Evolutionary conservation across 345 rosid species (phyloP).

Genomic region (Erucastrum elatum): DNA sequence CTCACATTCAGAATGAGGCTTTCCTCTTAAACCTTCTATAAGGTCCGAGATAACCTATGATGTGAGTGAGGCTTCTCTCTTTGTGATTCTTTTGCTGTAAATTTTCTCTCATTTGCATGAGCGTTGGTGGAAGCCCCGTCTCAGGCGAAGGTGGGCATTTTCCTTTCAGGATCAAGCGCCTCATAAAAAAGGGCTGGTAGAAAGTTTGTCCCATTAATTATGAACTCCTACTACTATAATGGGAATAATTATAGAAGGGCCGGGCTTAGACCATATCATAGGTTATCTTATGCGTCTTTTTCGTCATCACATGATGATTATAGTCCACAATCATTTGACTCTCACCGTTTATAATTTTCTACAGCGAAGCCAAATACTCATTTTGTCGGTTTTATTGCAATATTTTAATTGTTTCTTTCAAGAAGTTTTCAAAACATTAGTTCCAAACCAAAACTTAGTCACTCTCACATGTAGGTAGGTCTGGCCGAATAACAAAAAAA

Average conservation of each 20-base stretch:
- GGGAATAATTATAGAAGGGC: not conserved
- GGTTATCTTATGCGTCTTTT: not conserved
- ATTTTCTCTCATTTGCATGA: not conserved
- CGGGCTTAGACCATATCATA: constrained; percentile 14
- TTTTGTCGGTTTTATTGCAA: constrained; percentile 22
- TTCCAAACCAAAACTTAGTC: constrained; percentile 17
- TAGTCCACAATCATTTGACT: constrained; percentile 26
- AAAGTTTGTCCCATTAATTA: constrained; percentile 5
- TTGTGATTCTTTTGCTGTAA: not conserved
- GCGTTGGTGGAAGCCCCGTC: not conserved
- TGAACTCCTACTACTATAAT: constrained; percentile 11
- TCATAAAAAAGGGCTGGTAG: not conserved
- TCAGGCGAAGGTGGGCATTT: too few relatives aligned
- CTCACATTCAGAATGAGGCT: not conserved
- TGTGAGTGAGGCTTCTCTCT: not conserved
- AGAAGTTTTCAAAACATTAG: not conserved
- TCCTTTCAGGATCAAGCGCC: too few relatives aligned
- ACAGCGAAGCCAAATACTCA: constrained; percentile 30
- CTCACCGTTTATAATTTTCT: constrained; percentile 26
- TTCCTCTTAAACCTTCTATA: not conserved
- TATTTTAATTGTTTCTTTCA: constrained; percentile 8
- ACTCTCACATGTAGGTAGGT: constrained; percentile 16
- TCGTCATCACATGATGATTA: constrained; percentile 17
- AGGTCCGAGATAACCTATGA: not conserved
- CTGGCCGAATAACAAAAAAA: constrained; percentile 13